Conservation (phyloP, 257 asterid genomes). For the Ilex aquifolium region DNA sequence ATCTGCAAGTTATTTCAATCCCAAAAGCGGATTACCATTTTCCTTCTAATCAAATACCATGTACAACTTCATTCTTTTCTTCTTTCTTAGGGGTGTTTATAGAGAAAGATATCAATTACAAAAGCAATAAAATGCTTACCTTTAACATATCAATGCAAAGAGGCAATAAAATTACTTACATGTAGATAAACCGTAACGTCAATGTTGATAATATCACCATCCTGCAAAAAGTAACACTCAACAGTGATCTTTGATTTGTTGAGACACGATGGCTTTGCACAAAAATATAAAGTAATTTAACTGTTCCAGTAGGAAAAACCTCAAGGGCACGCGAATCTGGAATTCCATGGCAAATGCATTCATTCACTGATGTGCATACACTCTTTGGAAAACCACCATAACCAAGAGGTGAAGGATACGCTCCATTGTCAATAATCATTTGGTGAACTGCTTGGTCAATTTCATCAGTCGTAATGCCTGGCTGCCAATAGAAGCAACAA, state of each 20-base stretch:
- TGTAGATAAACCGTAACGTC: conserved; percentile 95
- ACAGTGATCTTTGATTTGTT: conserved; percentile 7
- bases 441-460: conserved; percentile 92
- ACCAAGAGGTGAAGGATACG: conserved; percentile 98
- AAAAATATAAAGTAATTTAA: background rate
- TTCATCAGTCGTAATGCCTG: conserved; percentile 96
- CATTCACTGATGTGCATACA: conserved; percentile 96
- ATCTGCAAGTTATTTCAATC: too few species aligned
- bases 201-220: conserved; percentile 92
- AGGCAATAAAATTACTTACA: conserved; percentile 41
- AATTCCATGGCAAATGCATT: conserved; percentile 99
- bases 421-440: conserved; percentile 88
- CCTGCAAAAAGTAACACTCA: conserved; percentile 50
- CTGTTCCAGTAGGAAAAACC: conserved; percentile 40
- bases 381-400: conserved; percentile 98
- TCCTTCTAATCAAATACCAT: too few species aligned
- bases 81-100: background rate
- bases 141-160: too few species aligned
- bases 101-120: background rate
- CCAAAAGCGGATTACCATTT: too few species aligned
- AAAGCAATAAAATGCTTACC: too few species aligned
- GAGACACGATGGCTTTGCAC: background rate
- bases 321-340: conserved; percentile 94
- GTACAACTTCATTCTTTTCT: too few species aligned
- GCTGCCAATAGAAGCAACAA: conserved; percentile 63